Conservation (phyloP, 2,329 filamentous ascomycete genomes). For the Fusarium nurragi region DNA sequence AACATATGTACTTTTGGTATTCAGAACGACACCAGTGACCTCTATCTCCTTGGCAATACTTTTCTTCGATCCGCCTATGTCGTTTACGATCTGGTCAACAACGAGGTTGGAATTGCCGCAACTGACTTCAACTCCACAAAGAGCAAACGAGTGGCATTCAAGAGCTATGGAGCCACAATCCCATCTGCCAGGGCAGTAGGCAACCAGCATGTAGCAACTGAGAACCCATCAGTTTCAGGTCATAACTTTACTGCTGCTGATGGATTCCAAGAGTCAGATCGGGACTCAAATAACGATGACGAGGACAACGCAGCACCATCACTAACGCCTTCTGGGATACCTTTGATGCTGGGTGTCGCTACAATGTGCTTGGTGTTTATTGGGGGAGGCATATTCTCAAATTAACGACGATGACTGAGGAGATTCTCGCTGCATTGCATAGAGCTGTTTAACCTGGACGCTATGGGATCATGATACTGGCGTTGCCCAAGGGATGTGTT, state of each 20-base stretch:
- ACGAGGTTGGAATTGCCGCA: constrained; percentile 63
- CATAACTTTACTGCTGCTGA: constrained; percentile 44
- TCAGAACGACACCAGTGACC: constrained; percentile 56
- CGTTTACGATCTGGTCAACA: constrained; percentile 68
- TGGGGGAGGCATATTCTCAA: constrained; percentile 31
- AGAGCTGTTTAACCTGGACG: constrained; percentile 6
- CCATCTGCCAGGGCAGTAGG: constrained; percentile 59
- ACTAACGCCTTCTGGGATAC: constrained; percentile 19
- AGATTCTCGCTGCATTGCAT: constrained; percentile 10
- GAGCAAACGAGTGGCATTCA: constrained; percentile 61
- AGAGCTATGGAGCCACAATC: constrained; percentile 59
- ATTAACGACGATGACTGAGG: constrained; percentile 5
- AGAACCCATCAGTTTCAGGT: constrained; percentile 27
- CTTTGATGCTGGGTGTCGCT: constrained; percentile 28
- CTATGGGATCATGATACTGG: constrained; percentile 28
- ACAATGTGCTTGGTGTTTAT: constrained; percentile 40
- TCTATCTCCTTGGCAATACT: constrained; percentile 64
- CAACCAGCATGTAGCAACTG: constrained; percentile 49
- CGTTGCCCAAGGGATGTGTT: constrained; percentile 29
- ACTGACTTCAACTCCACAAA: constrained; percentile 65
- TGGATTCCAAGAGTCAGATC: constrained; percentile 44
- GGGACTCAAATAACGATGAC: constrained; percentile 4
- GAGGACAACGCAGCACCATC: constrained; percentile 30
- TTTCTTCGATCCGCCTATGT: constrained; percentile 70
- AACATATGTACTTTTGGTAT: constrained; percentile 66